phyloP scores from a whole-genome alignment of 2,329 filamentous ascomycete species.

The Beauveria sp. region DNA sequence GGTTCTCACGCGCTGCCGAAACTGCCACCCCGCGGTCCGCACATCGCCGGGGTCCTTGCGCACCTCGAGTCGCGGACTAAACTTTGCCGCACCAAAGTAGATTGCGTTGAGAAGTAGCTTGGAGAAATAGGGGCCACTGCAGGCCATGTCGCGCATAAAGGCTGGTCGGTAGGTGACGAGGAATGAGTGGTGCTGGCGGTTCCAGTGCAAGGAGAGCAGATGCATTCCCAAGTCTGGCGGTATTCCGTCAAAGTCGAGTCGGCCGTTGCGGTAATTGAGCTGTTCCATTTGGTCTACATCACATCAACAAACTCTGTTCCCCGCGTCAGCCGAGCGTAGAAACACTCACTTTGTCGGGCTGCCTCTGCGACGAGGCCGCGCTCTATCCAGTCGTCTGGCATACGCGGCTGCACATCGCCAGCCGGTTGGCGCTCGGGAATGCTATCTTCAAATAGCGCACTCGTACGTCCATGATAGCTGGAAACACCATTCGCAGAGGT shows the following conservation, averaged over 20 bases:
- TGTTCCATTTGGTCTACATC: neutral
- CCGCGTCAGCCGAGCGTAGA: too few relatives aligned
- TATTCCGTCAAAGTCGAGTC: conserved; percentile 37
- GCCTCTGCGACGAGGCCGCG: too few relatives aligned
- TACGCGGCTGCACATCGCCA: too few relatives aligned
- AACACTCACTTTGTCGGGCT: too few relatives aligned
- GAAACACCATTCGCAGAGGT: too few relatives aligned
- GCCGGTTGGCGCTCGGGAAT: too few relatives aligned
- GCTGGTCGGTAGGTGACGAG: conserved; percentile 43
- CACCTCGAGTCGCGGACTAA: conserved; percentile 36
- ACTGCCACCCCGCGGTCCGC: conserved; percentile 40
- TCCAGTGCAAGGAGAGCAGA: conserved; percentile 43
- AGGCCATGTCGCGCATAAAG: conserved; percentile 47
- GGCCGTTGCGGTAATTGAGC: neutral
- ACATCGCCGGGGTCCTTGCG: conserved; percentile 37
- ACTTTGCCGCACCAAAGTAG: conserved; percentile 38
- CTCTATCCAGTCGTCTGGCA: too few relatives aligned
- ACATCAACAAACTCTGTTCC: too few relatives aligned
- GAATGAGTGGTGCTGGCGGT: conserved; percentile 42
- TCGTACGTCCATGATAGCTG: too few relatives aligned
- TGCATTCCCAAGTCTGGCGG: conserved; percentile 44
- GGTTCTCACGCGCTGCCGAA: conserved; percentile 34
- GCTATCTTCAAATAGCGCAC: too few relatives aligned
- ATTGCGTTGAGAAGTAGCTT: conserved; percentile 49
- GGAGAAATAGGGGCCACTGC: conserved; percentile 47